Evolutionary conservation across 2,329 filamentous ascomycete species (phyloP).

Genomic region (Aspergillus tamarii): DNA sequence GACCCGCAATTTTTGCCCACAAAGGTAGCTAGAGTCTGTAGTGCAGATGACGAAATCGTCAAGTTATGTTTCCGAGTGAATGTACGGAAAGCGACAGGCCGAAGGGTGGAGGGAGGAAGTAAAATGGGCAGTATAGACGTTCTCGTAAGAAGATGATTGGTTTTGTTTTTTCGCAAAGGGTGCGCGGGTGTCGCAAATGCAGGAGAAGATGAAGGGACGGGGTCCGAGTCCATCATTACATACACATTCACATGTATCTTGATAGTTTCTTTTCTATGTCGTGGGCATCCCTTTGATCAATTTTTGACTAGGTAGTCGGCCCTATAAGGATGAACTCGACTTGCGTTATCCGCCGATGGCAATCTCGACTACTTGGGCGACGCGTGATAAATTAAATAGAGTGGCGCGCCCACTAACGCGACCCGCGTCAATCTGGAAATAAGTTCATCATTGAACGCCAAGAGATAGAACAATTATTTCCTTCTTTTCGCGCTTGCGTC

Average conservation of each 20-base stretch:
- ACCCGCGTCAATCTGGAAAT: not conserved
- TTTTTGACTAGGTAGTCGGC: not conserved
- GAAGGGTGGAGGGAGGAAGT: conserved; percentile 80
- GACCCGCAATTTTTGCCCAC: conserved; percentile 93
- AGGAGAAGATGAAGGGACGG: conserved; percentile 84
- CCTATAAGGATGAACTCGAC: not conserved
- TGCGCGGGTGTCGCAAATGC: conserved; percentile 86
- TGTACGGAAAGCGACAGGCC: conserved; percentile 89
- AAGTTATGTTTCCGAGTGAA: conserved; percentile 98
- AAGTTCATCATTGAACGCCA: not conserved
- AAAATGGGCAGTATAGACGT: conserved; percentile 80
- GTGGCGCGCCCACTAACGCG: not conserved
- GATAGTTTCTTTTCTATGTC: not conserved
- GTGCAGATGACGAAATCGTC: conserved; percentile 82
- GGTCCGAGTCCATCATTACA: conserved; percentile 48
- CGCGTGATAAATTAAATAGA: not conserved
- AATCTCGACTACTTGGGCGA: not conserved
- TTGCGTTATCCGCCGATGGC: not conserved
- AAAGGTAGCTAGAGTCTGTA: conserved; percentile 83
- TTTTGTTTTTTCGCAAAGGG: conserved; percentile 60
- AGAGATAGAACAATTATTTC: not conserved
- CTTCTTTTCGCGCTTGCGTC: not conserved
- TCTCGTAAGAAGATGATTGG: conserved; percentile 54
- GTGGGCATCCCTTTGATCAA: not conserved
- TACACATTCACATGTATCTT: not conserved